Conservation (phyloP, 257 asterid species). For the Penstemon davidsonii region DNA sequence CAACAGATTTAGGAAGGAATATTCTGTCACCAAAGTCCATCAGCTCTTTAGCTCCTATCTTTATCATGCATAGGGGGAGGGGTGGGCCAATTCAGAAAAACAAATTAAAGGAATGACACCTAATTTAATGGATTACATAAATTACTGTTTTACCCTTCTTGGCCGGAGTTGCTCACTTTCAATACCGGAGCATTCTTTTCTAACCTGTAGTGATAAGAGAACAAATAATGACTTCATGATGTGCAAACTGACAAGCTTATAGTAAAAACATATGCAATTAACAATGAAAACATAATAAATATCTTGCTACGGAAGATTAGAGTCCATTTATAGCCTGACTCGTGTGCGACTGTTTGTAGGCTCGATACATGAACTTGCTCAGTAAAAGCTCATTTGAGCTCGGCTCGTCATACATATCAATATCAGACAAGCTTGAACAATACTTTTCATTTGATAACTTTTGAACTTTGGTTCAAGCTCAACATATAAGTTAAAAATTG, state of each 20-base stretch:
- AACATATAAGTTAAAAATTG: too few relatives aligned
- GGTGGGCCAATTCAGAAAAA: conserved; percentile 1
- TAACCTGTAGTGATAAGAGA: conserved; percentile 46
- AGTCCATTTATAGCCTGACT: neutral
- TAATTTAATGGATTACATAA: neutral
- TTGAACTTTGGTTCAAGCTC: too few relatives aligned
- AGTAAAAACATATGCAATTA: neutral
- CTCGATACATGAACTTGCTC: too few relatives aligned
- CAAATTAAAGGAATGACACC: conserved; percentile 14
- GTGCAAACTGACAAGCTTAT: conserved; percentile 10
- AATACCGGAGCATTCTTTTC: conserved; percentile 48
- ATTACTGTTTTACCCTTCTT: conserved; percentile 50
- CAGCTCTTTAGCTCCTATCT: conserved; percentile 81
- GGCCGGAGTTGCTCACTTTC: conserved; percentile 43
- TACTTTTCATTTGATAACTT: too few relatives aligned
- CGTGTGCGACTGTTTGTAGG: too few relatives aligned
- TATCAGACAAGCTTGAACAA: too few relatives aligned
- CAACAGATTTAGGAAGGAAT: conserved; percentile 73
- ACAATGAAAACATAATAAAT: neutral
- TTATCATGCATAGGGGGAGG: conserved; percentile 16
- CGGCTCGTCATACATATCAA: too few relatives aligned
- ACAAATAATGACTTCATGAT: conserved; percentile 5
- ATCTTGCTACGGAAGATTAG: neutral
- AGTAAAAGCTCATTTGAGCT: too few relatives aligned
- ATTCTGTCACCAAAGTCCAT: conserved; percentile 68